Evolutionary conservation across 2,329 filamentous ascomycete genomes (phyloP).

Genomic region (Geosmithia putterillii): DNA sequence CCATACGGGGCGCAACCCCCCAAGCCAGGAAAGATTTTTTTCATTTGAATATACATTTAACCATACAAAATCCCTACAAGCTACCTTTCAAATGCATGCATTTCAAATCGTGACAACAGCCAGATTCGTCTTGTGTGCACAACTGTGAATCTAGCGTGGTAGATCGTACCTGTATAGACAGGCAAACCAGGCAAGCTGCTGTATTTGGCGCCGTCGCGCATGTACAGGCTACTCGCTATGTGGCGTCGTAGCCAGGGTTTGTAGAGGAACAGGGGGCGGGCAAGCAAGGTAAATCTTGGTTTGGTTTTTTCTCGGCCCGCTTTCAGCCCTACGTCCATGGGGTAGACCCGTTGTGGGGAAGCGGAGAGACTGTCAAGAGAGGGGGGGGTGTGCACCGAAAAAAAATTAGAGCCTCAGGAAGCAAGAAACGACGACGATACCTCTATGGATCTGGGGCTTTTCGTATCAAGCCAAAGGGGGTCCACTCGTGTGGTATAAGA

Average conservation of each 20-base stretch:
- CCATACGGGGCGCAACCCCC: neutral
- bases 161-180: neutral
- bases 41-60: neutral
- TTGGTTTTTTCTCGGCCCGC: slow-evolving; percentile 2
- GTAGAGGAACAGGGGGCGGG: neutral
- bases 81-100: too few species aligned
- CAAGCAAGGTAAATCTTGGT: neutral
- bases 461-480: too few species aligned
- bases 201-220: too few species aligned
- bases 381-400: neutral
- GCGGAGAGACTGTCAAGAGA: neutral
- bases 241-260: too few species aligned
- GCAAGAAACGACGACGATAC: too few species aligned
- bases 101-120: too few species aligned
- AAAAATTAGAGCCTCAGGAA: neutral
- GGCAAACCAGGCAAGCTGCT: neutral
- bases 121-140: neutral
- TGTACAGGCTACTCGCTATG: too few species aligned
- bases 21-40: neutral
- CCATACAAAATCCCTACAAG: neutral
- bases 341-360: neutral
- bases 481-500: too few species aligned
- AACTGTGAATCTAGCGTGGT: too few species aligned
- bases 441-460: too few species aligned
- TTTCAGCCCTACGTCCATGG: slow-evolving; percentile 2